phyloP scores from a whole-genome alignment of 306 rosid species.

The Quercus variabilis region DNA sequence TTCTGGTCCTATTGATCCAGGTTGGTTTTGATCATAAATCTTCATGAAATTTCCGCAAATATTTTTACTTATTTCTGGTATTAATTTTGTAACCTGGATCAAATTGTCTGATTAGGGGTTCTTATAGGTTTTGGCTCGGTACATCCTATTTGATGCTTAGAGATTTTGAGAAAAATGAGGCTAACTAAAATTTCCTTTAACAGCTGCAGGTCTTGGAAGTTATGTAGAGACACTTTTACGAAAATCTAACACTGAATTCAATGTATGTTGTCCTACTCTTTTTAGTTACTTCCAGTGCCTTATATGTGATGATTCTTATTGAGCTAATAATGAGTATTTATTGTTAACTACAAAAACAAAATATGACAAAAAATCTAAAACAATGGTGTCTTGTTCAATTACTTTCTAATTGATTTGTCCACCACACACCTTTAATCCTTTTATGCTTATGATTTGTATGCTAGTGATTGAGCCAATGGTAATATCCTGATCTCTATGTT shows the following conservation, averaged over 20 bases:
- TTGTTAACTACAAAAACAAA: background rate
- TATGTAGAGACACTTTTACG: constrained; percentile 66
- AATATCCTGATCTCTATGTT: background rate
- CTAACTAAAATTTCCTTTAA: constrained; percentile 32
- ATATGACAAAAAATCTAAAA: background rate
- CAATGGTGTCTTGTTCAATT: background rate
- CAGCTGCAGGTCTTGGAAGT: constrained; percentile 78
- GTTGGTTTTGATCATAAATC: constrained; percentile 45
- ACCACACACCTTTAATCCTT: background rate
- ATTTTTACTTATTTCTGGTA: background rate
- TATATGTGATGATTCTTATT: background rate
- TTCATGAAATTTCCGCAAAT: background rate
- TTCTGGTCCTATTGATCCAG: constrained; percentile 64
- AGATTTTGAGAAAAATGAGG: constrained; percentile 25
- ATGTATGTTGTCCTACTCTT: constrained; percentile 48
- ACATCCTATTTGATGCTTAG: constrained; percentile 8
- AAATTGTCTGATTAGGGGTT: background rate
- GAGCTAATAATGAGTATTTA: background rate
- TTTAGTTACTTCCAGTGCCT: constrained; percentile 7
- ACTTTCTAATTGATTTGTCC: background rate
- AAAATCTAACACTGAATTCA: constrained; percentile 78
- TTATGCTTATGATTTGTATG: background rate
- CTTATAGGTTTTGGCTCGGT: background rate
- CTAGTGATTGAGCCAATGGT: background rate
- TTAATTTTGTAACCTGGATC: background rate